A percentile compares a stretch with the other conserved stretches of the same genome.
phyloP scores from a whole-genome alignment of 1,139 yeast genomes.

The Scheffersomyces insectosa region DNA sequence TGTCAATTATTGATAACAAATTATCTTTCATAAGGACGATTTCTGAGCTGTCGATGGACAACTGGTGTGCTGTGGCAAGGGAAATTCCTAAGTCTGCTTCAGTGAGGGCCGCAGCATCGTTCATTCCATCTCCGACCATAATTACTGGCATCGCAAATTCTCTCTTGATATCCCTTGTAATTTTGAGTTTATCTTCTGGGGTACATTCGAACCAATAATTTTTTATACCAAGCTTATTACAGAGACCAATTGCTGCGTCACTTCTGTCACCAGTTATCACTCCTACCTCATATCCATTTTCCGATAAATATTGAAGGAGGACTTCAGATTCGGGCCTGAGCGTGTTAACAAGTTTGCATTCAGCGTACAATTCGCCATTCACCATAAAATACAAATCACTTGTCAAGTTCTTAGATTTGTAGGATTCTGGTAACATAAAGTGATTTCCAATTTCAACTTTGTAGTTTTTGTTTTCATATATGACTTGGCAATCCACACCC shows the following conservation, averaged over 20 bases:
- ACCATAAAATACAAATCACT: neutral
- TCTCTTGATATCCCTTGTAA: neutral
- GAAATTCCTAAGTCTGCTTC: neutral
- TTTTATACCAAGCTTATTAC: neutral
- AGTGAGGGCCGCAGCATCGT: neutral
- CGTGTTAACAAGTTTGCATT: neutral
- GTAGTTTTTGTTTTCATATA: neutral
- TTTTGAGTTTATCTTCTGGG: neutral
- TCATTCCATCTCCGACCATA: neutral
- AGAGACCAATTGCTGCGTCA: neutral
- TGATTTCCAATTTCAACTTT: neutral
- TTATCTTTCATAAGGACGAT: neutral
- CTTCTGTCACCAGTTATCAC: neutral
- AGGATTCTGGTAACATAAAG: neutral
- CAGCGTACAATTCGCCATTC: neutral
- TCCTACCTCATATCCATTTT: neutral
- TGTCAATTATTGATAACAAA: neutral
- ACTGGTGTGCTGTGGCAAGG: neutral
- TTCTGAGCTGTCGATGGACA: neutral
- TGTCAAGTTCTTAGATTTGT: neutral
- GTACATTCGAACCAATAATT: neutral
- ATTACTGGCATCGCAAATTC: neutral
- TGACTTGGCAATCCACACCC: neutral
- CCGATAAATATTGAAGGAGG: neutral
- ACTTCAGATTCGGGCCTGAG: neutral